Evolutionary conservation across 306 rosid species (phyloP).

Genomic region (Acacia confusa): DNA sequence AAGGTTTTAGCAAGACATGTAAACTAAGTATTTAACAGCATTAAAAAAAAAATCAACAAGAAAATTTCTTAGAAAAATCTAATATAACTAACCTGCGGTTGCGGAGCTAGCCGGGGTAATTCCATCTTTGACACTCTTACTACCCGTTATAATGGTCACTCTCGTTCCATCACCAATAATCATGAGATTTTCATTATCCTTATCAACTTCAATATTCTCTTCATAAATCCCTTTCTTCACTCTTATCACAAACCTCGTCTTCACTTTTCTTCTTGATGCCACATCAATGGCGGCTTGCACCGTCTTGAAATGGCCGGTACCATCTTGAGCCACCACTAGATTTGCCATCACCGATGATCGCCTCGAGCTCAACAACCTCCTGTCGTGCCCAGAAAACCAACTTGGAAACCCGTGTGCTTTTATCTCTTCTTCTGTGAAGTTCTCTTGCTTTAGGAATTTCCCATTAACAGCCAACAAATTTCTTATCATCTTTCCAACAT

Average conservation of each 20-base stretch:
- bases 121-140: slow-evolving; percentile 64
- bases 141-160: slow-evolving; percentile 56
- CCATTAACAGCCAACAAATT: slow-evolving; percentile 64
- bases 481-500: slow-evolving; percentile 45
- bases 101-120: slow-evolving; percentile 78
- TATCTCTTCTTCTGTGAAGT: background rate
- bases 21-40: too few species aligned
- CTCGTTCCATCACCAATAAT: slow-evolving; percentile 72
- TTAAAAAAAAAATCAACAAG: too few species aligned
- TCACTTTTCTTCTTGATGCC: background rate
- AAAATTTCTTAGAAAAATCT: too few species aligned
- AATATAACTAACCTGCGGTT: slow-evolving; percentile 81
- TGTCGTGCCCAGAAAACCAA: slow-evolving; percentile 54
- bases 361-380: slow-evolving; percentile 43
- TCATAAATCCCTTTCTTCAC: slow-evolving; percentile 74
- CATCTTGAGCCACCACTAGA: slow-evolving; percentile 82
- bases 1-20: too few species aligned
- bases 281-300: too few species aligned
- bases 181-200: slow-evolving; percentile 59
- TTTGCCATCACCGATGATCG: slow-evolving; percentile 32
- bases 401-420: slow-evolving; percentile 41
- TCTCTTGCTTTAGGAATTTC: slow-evolving; percentile 23
- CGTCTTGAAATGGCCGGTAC: slow-evolving; percentile 47
- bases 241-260: slow-evolving; percentile 50
- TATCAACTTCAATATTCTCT: slow-evolving; percentile 70